phyloP scores from a whole-genome alignment of 805 yeast genomes.

The Saturnispora hagleri region DNA sequence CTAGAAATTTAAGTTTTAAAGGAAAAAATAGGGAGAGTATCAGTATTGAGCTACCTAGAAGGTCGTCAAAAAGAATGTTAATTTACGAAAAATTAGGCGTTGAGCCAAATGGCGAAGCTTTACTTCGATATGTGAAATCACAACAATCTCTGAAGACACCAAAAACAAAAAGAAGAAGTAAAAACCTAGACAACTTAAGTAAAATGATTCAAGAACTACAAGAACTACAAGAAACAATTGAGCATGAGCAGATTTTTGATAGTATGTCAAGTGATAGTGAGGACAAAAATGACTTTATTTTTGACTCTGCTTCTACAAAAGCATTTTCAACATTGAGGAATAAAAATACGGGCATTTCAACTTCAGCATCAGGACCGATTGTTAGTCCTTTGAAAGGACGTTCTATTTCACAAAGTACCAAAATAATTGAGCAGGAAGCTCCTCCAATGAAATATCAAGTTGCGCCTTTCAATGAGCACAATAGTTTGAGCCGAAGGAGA shows the following conservation, averaged over 20 bases:
- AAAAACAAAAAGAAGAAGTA: neutral
- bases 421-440: neutral
- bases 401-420: neutral
- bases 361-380: neutral
- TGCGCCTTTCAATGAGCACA: neutral
- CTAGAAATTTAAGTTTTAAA: neutral
- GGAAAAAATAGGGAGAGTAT: neutral
- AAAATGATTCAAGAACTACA: slow-evolving; percentile 7
- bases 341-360: neutral
- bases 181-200: slow-evolving; percentile 3
- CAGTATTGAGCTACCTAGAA: slow-evolving; percentile 10
- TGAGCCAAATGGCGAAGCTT: slow-evolving; percentile 2
- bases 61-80: slow-evolving; percentile 11
- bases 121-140: slow-evolving; percentile 1
- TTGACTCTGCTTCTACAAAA: slow-evolving; percentile 3
- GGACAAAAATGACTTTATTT: neutral
- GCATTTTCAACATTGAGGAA: neutral
- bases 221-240: neutral
- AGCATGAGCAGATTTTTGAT: neutral
- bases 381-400: neutral
- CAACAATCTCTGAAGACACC: neutral
- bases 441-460: neutral
- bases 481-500: neutral
- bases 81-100: slow-evolving; percentile 3
- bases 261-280: neutral